phyloP scores from a whole-genome alignment of 139 green algal genomes.

The Volvox reticuliferus region DNA sequence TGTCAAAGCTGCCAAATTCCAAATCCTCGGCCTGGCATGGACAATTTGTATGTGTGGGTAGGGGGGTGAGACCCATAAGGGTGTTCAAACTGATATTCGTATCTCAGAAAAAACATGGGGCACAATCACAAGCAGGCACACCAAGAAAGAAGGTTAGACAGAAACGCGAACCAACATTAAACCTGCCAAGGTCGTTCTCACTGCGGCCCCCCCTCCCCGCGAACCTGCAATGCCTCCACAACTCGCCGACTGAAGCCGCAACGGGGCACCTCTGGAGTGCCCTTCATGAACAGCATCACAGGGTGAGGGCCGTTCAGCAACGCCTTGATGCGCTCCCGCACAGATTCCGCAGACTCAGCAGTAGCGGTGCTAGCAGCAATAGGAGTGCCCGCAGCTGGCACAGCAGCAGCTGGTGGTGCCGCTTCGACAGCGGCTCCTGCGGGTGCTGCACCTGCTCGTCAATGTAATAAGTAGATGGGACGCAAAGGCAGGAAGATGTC shows the following conservation, averaged over 20 bases:
- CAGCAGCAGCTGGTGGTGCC: background rate
- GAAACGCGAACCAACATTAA: too few species aligned
- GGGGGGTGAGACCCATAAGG: too few species aligned
- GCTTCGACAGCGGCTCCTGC: too few species aligned
- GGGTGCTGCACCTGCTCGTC: background rate
- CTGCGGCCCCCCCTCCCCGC: background rate
- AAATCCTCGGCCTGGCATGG: slow-evolving; percentile 5
- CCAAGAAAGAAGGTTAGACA: too few species aligned
- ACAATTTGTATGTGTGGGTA: too few species aligned
- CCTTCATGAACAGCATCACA: slow-evolving; percentile 90
- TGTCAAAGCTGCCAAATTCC: slow-evolving; percentile 90
- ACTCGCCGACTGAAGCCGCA: slow-evolving; percentile 94
- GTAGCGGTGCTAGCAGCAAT: background rate
- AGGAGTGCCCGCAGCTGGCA: background rate
- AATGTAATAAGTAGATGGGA: too few species aligned
- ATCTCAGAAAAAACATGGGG: too few species aligned
- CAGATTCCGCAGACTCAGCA: background rate
- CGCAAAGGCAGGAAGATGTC: too few species aligned
- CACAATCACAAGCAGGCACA: too few species aligned
- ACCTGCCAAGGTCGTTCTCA: background rate
- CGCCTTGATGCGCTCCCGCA: slow-evolving; percentile 60
- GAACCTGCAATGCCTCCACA: slow-evolving; percentile 72
- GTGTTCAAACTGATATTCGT: too few species aligned
- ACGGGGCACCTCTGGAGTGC: slow-evolving; percentile 80
- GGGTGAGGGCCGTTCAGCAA: slow-evolving; percentile 61